phyloP scores from a whole-genome alignment of 2,329 filamentous ascomycete species.

The Verticillium isaacii region DNA sequence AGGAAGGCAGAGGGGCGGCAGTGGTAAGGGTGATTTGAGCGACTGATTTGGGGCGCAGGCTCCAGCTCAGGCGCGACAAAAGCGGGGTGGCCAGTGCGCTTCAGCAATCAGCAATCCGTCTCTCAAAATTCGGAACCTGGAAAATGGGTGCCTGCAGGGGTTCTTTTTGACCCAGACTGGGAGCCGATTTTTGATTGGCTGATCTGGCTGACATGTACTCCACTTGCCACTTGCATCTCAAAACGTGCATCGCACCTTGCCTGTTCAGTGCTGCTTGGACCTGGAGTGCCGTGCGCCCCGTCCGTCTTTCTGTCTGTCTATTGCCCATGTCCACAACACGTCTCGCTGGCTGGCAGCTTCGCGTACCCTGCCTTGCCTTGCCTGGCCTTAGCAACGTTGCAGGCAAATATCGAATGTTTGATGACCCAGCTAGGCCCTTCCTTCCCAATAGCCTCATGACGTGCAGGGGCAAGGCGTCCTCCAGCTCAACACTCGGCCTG shows the following conservation, averaged over 20 bases:
- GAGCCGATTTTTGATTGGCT: slow-evolving; percentile 14
- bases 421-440: too few species aligned
- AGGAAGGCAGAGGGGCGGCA: slow-evolving; percentile 22
- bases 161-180: slow-evolving; percentile 6
- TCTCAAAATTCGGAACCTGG: not conserved
- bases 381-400: too few species aligned
- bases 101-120: not conserved
- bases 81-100: slow-evolving; percentile 6
- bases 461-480: too few species aligned
- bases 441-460: too few species aligned
- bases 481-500: too few species aligned
- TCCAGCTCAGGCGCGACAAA: slow-evolving; percentile 4
- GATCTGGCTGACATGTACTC: not conserved
- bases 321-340: too few species aligned
- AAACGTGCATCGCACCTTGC: not conserved
- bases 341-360: too few species aligned
- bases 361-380: too few species aligned
- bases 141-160: slow-evolving; percentile 6
- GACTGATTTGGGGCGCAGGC: slow-evolving; percentile 2
- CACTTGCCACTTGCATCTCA: not conserved
- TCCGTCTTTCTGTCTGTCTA: not conserved
- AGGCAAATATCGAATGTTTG: too few species aligned
- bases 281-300: not conserved
- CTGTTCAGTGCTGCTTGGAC: not conserved
- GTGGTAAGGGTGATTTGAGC: slow-evolving; percentile 13